Evolutionary conservation across 139 green algal species (phyloP).

Genomic region (Penium margaritaceum): DNA sequence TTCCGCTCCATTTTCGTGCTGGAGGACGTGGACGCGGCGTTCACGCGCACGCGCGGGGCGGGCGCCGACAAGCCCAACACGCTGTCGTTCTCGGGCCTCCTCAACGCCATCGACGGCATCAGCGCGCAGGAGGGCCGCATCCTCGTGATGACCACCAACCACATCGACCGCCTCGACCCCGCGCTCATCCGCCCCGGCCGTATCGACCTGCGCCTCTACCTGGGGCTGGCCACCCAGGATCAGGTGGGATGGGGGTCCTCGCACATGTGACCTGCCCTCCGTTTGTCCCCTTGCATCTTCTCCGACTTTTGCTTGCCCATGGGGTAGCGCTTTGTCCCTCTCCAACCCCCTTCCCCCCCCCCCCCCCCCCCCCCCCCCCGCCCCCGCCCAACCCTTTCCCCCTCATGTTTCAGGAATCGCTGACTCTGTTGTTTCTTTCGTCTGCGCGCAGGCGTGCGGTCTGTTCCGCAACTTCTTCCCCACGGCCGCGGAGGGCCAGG

Average conservation of each 20-base stretch:
- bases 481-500: background rate
- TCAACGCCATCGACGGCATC: constrained; percentile 59
- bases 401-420: no score
- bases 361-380: no score
- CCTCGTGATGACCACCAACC: constrained; percentile 63
- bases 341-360: no score
- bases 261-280: no score
- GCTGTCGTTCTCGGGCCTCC: constrained; percentile 54
- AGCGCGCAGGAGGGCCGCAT: constrained; percentile 51
- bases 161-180: constrained; percentile 47
- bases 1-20: constrained; percentile 47
- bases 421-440: no score
- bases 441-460: constrained; percentile 14
- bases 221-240: constrained; percentile 17
- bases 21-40: constrained; percentile 57
- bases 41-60: constrained; percentile 25
- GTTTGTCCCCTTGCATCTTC: constrained; percentile 26
- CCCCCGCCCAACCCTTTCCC: no score
- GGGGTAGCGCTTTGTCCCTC: no score
- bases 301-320: no score
- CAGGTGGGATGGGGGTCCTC: no score
- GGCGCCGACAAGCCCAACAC: background rate
- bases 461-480: constrained; percentile 36
- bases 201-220: constrained; percentile 33
- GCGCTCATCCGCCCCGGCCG: constrained; percentile 54